A percentile compares a stretch with the other conserved stretches of the same genome.
Evolutionary conservation across 768 basidiomycete genomes (phyloP).

Genomic region (Tricholoma hemisulphureum): DNA sequence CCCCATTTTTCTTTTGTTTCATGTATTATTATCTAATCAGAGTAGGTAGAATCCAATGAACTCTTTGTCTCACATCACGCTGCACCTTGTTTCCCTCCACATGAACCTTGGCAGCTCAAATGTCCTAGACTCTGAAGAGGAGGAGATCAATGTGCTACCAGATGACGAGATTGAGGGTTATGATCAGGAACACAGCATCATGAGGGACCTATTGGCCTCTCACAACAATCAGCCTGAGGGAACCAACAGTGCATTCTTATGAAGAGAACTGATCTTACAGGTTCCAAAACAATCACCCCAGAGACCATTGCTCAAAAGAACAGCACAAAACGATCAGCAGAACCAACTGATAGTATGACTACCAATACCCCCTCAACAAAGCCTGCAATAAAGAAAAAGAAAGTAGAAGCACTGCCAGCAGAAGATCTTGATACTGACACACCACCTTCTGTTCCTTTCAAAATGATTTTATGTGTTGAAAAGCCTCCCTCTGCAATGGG

Average conservation of each 20-base stretch:
- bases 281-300: too few species aligned
- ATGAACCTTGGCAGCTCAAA: too few species aligned
- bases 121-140: too few species aligned
- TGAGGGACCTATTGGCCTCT: neutral
- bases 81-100: too few species aligned
- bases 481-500: neutral
- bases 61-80: too few species aligned
- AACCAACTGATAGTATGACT: neutral
- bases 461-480: neutral
- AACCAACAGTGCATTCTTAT: neutral
- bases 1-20: too few species aligned
- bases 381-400: neutral
- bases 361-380: neutral
- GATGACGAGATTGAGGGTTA: neutral
- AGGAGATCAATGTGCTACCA: too few species aligned
- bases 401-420: neutral
- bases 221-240: neutral
- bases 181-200: neutral
- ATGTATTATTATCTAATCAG: too few species aligned
- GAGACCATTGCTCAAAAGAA: neutral
- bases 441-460: neutral
- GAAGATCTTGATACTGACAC: neutral
- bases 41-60: too few species aligned
- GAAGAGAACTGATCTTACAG: neutral
- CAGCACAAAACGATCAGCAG: neutral